phyloP scores from a whole-genome alignment of 352 stramenopile species.

The Globisporangium sylvaticum region DNA sequence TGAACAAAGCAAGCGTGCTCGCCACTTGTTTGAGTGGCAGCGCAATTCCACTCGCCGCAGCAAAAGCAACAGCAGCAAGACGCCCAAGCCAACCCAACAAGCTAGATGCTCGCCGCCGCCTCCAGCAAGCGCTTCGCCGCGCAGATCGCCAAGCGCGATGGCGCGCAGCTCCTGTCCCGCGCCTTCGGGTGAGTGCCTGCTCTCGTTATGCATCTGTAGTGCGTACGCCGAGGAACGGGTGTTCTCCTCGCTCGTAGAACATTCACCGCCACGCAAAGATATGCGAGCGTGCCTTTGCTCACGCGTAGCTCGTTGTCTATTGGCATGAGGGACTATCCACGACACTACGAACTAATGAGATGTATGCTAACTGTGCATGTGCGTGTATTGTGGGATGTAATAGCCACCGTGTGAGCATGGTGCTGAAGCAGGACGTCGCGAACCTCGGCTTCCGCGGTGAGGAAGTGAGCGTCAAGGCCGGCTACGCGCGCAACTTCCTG shows the following conservation, averaged over 20 bases:
- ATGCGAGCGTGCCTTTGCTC: neutral
- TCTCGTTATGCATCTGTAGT: neutral
- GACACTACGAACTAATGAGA: too few relatives aligned
- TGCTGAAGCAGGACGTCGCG: slow-evolving; percentile 80
- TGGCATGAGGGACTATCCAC: too few relatives aligned
- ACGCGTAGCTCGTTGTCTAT: neutral
- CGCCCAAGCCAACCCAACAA: too few relatives aligned
- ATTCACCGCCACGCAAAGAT: neutral
- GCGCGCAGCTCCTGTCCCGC: slow-evolving; percentile 38
- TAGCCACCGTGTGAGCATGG: slow-evolving; percentile 82
- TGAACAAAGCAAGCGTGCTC: too few relatives aligned
- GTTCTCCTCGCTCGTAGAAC: neutral
- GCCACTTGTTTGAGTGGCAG: neutral
- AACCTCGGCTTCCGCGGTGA: slow-evolving; percentile 89
- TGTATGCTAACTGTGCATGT: neutral
- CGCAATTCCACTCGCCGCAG: neutral
- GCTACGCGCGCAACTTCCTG: slow-evolving; percentile 93
- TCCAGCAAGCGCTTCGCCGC: slow-evolving; percentile 6
- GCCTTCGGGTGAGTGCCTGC: slow-evolving; percentile 53
- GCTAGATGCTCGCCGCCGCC: slow-evolving; percentile 14
- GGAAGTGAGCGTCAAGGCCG: slow-evolving; percentile 90
- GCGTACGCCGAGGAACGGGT: neutral
- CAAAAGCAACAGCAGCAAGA: too few relatives aligned
- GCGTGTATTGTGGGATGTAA: neutral
- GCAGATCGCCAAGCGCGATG: slow-evolving; percentile 33